Evolutionary conservation across 306 rosid genomes (phyloP).

Genomic region (Purshia tridentata): DNA sequence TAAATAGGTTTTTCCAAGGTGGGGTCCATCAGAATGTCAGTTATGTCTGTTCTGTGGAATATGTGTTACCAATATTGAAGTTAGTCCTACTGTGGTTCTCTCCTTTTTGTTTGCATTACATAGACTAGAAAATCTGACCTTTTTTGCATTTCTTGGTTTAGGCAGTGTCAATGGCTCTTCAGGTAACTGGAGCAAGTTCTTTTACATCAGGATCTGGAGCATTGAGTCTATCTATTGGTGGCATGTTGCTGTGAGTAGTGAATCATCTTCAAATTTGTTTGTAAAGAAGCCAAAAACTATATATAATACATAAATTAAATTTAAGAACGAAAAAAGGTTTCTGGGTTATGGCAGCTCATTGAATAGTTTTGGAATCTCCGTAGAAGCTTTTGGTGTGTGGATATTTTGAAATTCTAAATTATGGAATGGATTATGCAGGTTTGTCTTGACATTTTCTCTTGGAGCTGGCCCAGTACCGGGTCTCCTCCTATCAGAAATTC

Average conservation of each 20-base stretch:
- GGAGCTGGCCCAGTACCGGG: slow-evolving; percentile 91
- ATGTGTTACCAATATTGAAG: slow-evolving; percentile 1
- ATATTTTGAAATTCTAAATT: slow-evolving; percentile 24
- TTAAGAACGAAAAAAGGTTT: neutral
- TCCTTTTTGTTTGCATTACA: neutral
- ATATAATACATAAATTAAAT: slow-evolving; percentile 2
- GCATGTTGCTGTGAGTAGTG: slow-evolving; percentile 75
- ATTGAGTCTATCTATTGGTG: slow-evolving; percentile 69
- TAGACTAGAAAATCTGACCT: slow-evolving; percentile 15
- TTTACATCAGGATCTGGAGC: slow-evolving; percentile 49
- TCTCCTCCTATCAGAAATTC: slow-evolving; percentile 76
- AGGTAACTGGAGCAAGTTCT: slow-evolving; percentile 65
- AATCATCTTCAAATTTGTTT: slow-evolving; percentile 24
- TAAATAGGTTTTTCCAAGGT: neutral
- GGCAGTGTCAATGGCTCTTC: slow-evolving; percentile 67
- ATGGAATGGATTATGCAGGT: slow-evolving; percentile 46
- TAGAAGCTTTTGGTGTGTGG: slow-evolving; percentile 14
- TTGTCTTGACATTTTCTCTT: slow-evolving; percentile 57
- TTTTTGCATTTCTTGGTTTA: slow-evolving; percentile 36
- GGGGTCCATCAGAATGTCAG: neutral
- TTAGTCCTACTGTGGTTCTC: neutral
- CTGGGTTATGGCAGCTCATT: neutral
- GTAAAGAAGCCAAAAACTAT: neutral
- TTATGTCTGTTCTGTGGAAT: slow-evolving; percentile 2
- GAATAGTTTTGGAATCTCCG: neutral